These are phyloP conservation scores for Pythium sukuiense DNA, from an alignment of 352 stramenopile species.

Conservation along the genomic window DNA sequence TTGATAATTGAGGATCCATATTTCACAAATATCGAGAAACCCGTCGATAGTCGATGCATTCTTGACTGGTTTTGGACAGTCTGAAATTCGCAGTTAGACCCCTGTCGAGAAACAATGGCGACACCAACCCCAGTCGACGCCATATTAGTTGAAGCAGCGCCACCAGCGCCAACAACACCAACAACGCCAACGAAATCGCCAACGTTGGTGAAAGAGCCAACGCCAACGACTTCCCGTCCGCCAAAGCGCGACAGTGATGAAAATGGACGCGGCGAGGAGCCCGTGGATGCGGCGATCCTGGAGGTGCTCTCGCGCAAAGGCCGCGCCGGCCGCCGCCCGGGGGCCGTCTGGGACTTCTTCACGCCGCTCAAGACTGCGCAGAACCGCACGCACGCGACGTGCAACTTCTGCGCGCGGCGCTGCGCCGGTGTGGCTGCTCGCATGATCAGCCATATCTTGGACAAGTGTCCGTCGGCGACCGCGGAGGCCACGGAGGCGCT, in stretches of 20 bases:
- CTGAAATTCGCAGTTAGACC: slow-evolving; percentile 7
- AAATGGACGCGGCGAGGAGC: background rate
- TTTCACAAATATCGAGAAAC: background rate
- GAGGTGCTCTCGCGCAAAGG: slow-evolving; percentile 2
- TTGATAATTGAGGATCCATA: background rate
- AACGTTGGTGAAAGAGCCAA: slow-evolving; percentile 7
- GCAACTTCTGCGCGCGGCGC: slow-evolving; percentile 45
- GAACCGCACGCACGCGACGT: slow-evolving; percentile 51
- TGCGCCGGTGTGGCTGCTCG: slow-evolving; percentile 51
- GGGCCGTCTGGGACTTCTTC: slow-evolving; percentile 55
- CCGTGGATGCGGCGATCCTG: background rate
- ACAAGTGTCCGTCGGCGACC: slow-evolving; percentile 41
- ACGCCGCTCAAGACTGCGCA: slow-evolving; percentile 38
- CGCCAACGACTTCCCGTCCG: background rate
- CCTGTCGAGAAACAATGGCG: slow-evolving; percentile 6
- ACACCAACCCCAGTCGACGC: slow-evolving; percentile 3
- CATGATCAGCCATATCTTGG: slow-evolving; percentile 48
- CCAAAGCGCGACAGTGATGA: background rate
- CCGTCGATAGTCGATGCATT: background rate
- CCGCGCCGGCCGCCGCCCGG: slow-evolving; percentile 36
- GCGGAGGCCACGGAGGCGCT: slow-evolving; percentile 31
- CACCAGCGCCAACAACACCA: background rate
- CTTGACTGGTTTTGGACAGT: slow-evolving; percentile 25
- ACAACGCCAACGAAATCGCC: background rate
- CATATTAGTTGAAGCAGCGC: background rate